phyloP scores from a whole-genome alignment of 208 protist genomes.

The Trypanosomatidae sp. region DNA sequence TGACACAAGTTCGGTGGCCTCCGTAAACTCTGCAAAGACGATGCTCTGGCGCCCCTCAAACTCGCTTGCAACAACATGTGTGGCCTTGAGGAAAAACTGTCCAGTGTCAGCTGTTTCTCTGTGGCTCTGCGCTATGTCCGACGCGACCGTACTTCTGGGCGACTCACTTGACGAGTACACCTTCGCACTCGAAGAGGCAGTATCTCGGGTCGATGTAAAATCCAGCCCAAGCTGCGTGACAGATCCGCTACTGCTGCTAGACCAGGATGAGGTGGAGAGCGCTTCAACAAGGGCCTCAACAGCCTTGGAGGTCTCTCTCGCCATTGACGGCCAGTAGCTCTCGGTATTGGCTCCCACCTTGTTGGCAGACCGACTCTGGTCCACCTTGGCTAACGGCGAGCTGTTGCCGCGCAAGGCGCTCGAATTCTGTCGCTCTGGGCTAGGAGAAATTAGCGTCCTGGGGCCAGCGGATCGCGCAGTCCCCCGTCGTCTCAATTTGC shows the following conservation, averaged over 20 bases:
- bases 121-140: neutral
- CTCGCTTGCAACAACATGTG: constrained; percentile 19
- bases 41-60: constrained; percentile 23
- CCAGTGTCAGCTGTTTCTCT: neutral
- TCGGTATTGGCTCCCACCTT: neutral
- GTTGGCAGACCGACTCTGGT: neutral
- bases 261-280: constrained; percentile 76
- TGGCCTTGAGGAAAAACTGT: constrained; percentile 17
- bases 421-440: constrained; percentile 2
- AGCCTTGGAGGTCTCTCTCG: constrained; percentile 1
- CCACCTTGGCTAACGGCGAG: neutral
- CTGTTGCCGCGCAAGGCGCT: neutral
- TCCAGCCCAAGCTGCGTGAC: neutral
- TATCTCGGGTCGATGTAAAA: too few species aligned
- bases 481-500: neutral
- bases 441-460: constrained; percentile 4
- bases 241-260: constrained; percentile 17
- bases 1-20: constrained; percentile 24
- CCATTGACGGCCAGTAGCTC: neutral
- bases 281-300: constrained; percentile 48
- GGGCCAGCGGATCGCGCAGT: neutral
- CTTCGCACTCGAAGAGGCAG: neutral
- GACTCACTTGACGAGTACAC: neutral
- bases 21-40: constrained; percentile 21
- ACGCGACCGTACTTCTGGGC: neutral